These are phyloP conservation scores for Fusarium foetens DNA, from an alignment of 2,329 filamentous ascomycete genomes.

Conservation along the genomic window DNA sequence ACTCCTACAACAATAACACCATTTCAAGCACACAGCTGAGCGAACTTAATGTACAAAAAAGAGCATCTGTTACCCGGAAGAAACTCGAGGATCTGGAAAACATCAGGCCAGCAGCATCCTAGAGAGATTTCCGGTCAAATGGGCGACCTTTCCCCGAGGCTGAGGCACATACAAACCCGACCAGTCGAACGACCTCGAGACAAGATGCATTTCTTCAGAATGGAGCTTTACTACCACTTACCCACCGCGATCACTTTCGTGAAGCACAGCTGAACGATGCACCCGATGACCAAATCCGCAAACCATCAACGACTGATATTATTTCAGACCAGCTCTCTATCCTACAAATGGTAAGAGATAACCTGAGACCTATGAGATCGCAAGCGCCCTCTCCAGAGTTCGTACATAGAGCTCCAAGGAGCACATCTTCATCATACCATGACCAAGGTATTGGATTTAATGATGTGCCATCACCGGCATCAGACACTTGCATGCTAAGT, in stretches of 20 bases:
- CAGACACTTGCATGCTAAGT: constrained; percentile 30
- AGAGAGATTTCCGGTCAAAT: constrained; percentile 4
- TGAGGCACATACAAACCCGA: constrained; percentile 16
- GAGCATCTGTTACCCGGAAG: neutral
- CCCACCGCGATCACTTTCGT: neutral
- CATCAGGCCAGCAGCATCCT: constrained; percentile 4
- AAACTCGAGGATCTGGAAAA: constrained; percentile 16
- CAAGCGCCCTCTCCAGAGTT: constrained; percentile 21
- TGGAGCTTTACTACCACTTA: constrained; percentile 1
- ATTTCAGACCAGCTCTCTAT: constrained; percentile 33
- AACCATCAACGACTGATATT: constrained; percentile 9
- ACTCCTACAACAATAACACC: neutral
- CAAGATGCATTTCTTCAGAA: constrained; percentile 22
- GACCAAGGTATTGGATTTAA: constrained; percentile 35
- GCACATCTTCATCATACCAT: constrained; percentile 48
- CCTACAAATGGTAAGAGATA: constrained; percentile 28
- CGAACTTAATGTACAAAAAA: constrained; percentile 5
- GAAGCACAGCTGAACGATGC: constrained; percentile 19
- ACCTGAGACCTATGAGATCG: constrained; percentile 15
- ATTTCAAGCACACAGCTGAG: neutral
- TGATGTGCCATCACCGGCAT: constrained; percentile 45
- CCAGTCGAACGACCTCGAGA: constrained; percentile 20
- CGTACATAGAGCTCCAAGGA: constrained; percentile 29
- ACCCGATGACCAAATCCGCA: neutral
- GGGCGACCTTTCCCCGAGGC: constrained; percentile 1